Evolutionary conservation across 225 moss, liverwort and hornwort genomes (phyloP), one percentile per base, ranked within the genome.

Genomic region (Ulota crispa): DNA sequence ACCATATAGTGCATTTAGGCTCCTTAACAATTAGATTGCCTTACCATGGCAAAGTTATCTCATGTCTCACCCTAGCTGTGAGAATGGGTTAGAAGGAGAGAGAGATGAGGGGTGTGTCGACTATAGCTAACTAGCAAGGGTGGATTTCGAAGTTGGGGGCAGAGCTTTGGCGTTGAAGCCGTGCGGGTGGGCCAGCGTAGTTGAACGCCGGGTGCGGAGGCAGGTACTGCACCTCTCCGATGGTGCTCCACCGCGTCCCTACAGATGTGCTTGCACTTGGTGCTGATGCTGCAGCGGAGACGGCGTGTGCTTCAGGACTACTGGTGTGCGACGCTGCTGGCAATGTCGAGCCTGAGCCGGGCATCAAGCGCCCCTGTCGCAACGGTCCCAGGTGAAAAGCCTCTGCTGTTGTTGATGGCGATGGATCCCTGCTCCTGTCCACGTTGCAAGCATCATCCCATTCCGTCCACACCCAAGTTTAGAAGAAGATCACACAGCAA

Each of bases 101-200:
- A 39, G 39, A 39, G 39, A 10, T 2, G 39, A 39, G 39, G 39
- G 39, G 9, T 39, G 39, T 39, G 39, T 39, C 39, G 39, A 39
- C 39, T 39, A 39, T 2, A 36, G 36, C 36, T 36, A 39, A 2
- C 39, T 39, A 76, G 27, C n/a, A 34, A 23, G 52, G 64, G 56
- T 81, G 84, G 70, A 87, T 87, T 73, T 84, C 81, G 20, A 87
- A 87, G 47, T 69, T 87, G 56, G 87, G 87, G 28, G 84, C 24
- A 10, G 87, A 87, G 78, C 56, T 84, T 64, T 87, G 87, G 4
- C 87, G 87, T 64, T 81, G 84, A n/a, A 87, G 74, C 74, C 36
- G 78, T 6, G 28, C 42, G 0, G 78, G 68, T 9, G 78, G 68
- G 18, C 62, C 80, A n/a, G 64, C 69, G 63, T 81, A 63, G 26